These are phyloP conservation scores for Kalanchoe fedtschenkoi DNA, from an alignment of 164 flowering plant species.

Conservation along the genomic window DNA sequence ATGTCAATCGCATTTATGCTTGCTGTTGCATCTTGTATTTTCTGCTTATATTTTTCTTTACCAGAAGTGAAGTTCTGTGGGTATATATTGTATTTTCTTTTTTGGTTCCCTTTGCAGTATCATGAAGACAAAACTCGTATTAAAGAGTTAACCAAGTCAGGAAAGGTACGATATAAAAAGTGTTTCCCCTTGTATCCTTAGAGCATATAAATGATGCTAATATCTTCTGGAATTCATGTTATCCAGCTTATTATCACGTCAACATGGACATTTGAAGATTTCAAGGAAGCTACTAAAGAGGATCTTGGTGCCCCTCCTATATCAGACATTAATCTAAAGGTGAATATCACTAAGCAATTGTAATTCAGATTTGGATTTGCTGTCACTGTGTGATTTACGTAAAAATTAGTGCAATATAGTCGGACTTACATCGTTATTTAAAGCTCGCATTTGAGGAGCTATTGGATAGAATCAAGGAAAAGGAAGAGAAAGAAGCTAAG, in stretches of 20 bases:
- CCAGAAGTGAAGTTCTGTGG: no score
- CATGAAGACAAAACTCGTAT: constrained; percentile 67
- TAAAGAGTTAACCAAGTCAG: constrained; percentile 65
- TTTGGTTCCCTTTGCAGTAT: constrained; percentile 32
- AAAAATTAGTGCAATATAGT: background rate
- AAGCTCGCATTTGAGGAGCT: constrained; percentile 82
- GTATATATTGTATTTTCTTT: background rate
- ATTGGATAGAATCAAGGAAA: constrained; percentile 73
- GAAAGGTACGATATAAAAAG: constrained; percentile 37
- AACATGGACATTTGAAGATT: constrained; percentile 64
- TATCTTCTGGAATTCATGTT: background rate
- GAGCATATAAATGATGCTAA: background rate
- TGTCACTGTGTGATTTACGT: background rate
- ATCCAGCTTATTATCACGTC: constrained; percentile 44
- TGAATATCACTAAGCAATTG: constrained; percentile 10
- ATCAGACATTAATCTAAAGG: constrained; percentile 72
- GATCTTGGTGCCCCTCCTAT: constrained; percentile 27
- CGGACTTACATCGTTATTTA: constrained; percentile 9
- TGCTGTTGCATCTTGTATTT: background rate
- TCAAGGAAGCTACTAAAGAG: constrained; percentile 47
- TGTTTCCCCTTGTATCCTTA: background rate
- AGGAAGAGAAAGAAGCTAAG: constrained; percentile 92
- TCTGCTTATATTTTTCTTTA: background rate
- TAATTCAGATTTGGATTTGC: background rate
- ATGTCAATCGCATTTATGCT: background rate